Evolutionary conservation across 2,329 filamentous ascomycete genomes (phyloP), one percentile per base, ranked within the genome.

Genomic region (Diaporthe sp.): DNA sequence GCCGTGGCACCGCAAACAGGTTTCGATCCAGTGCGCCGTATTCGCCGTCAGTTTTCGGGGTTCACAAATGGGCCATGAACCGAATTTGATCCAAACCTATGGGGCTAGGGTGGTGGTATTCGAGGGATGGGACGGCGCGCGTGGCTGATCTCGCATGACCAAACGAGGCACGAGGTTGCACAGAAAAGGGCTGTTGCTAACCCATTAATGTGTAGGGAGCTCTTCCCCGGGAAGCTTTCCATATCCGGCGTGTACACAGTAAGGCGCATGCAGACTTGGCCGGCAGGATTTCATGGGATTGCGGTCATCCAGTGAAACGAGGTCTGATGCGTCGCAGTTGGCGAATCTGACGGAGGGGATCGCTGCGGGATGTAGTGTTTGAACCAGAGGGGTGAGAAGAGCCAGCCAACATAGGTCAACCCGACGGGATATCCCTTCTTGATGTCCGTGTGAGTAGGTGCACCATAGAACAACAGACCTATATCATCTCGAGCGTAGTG

Each of bases 1-100:
- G 67, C 72, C 58, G 75, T 76, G 72, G 42, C 72, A 76, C 75
- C 70, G 72, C 75, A 75, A 71, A 76, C 75, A 75, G 72, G 72
- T 72, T 65, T 46, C 62, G 25, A 73, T 65, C 28, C 37, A 73
- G 71, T 34, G 15, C n/a, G 71, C 71, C 46, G 31, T 53, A 12
- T 34, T 73, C 58, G 28, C 61, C 67, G 72, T 60, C 51, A 34
- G 53, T 42, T 55, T 51, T 72, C 61, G 75, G 75, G 39, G 68
- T 67, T 75, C 68, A 62, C 58, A 62, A 57, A 65, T 65, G 31
- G 44, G 25, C 44, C n/a, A 53, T 62, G 60, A 72, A 49, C 72
- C 49, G 58, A 28, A 44, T 70, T 25, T 71, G 72, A 67, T 71
- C 60, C 67, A 74, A 62, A 65, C 17, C 25, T 74, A 44, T 73